A percentile compares a stretch with the other conserved stretches of the same genome.
phyloP scores from a whole-genome alignment of 176 grass and related monocot genomes.

The Oryza coarctata region DNA sequence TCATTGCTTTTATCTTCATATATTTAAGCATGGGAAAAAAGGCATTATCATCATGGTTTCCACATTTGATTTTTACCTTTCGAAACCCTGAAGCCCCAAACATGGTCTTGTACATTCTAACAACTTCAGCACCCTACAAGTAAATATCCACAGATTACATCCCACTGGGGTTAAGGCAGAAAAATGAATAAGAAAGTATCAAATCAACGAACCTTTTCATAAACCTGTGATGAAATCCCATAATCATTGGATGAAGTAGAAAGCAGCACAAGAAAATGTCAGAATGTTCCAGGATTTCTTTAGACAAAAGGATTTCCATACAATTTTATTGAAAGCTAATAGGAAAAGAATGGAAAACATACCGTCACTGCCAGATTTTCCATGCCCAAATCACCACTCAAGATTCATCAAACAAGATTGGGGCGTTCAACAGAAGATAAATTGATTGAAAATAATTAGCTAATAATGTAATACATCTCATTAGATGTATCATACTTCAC shows the following conservation, averaged over 20 bases:
- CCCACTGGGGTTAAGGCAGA: neutral
- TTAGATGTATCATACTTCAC: conserved; percentile 11
- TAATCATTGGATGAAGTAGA: conserved; percentile 35
- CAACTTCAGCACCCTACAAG: conserved; percentile 95
- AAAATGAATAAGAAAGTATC: conserved; percentile 17
- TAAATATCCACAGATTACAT: conserved; percentile 30
- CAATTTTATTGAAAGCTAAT: neutral
- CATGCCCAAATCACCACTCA: conserved; percentile 21
- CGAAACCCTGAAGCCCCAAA: conserved; percentile 87
- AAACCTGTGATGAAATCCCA: conserved; percentile 65
- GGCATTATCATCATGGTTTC: neutral
- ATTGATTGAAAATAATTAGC: conserved; percentile 22
- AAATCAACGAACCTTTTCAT: conserved; percentile 78
- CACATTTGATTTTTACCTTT: conserved; percentile 55
- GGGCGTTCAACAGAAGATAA: neutral
- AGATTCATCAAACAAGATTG: conserved; percentile 37
- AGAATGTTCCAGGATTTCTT: conserved; percentile 27
- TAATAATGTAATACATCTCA: neutral
- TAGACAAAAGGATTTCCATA: neutral
- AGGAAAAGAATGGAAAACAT: conserved; percentile 31
- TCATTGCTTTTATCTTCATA: neutral
- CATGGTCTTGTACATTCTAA: conserved; percentile 99
- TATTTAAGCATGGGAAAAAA: neutral
- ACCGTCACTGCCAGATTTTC: conserved; percentile 65
- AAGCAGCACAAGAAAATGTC: conserved; percentile 25